Conservation (phyloP, 805 yeast species). For the Wickerhamiella parazyma region DNA sequence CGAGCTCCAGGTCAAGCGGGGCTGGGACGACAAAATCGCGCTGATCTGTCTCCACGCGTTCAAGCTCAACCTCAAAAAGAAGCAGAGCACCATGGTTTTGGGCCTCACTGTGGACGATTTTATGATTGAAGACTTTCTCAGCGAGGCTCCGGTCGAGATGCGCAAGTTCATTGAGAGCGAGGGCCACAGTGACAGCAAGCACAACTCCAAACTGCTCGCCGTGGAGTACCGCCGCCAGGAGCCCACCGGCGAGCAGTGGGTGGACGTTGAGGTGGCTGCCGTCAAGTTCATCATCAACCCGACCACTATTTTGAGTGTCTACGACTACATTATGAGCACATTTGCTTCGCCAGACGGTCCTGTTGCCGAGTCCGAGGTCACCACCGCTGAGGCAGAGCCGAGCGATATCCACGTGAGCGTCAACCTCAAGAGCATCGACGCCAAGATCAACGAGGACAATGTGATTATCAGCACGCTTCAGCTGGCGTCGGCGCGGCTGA, state of each 20-base stretch:
- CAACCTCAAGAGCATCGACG: constrained; percentile 54
- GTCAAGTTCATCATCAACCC: constrained; percentile 63
- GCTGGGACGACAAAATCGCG: constrained; percentile 55
- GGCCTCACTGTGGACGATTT: constrained; percentile 52
- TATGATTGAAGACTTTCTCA: constrained; percentile 62
- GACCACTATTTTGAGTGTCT: constrained; percentile 58
- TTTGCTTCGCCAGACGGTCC: constrained; percentile 54
- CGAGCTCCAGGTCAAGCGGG: constrained; percentile 49
- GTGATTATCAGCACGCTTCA: constrained; percentile 65
- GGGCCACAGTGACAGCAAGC: constrained; percentile 24
- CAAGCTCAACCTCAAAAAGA: constrained; percentile 44
- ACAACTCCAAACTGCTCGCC: constrained; percentile 13
- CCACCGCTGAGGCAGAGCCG: not conserved
- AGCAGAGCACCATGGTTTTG: constrained; percentile 46
- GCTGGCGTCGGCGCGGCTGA: constrained; percentile 58
- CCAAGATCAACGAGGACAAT: constrained; percentile 73
- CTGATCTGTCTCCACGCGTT: constrained; percentile 60
- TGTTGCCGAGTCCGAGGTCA: not conserved
- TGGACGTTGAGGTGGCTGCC: constrained; percentile 62
- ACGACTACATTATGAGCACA: constrained; percentile 73
- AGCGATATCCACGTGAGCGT: constrained; percentile 44
- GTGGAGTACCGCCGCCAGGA: constrained; percentile 12
- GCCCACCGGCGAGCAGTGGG: constrained; percentile 51
- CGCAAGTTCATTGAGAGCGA: constrained; percentile 56
- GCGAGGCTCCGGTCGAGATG: constrained; percentile 49